A percentile compares a stretch with the other conserved stretches of the same genome.
These are phyloP conservation scores for Termitomyces sp. DNA, from an alignment of 768 basidiomycete species.

Conservation along the genomic window DNA sequence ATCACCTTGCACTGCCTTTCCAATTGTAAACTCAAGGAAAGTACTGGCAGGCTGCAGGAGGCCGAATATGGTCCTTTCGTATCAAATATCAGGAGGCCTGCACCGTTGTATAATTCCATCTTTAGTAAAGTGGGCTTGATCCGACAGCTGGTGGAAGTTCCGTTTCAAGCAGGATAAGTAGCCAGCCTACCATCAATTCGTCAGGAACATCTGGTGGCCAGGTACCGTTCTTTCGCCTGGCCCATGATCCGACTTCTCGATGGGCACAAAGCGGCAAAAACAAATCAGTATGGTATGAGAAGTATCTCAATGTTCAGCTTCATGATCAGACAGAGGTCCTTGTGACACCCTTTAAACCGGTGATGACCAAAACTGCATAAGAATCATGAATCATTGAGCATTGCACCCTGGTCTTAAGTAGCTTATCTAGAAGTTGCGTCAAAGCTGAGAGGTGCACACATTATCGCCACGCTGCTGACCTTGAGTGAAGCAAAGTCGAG, in stretches of 20 bases:
- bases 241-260: too few species aligned
- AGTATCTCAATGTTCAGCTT: too few species aligned
- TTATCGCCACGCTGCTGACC: too few species aligned
- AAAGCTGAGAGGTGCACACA: background rate
- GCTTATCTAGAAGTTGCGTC: too few species aligned
- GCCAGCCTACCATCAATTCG: background rate
- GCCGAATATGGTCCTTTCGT: background rate
- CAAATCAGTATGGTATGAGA: too few species aligned
- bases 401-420: too few species aligned
- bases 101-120: background rate
- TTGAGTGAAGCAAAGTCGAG: too few species aligned
- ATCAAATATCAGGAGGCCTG: background rate
- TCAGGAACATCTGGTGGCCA: background rate
- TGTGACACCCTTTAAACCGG: background rate
- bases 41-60: too few species aligned
- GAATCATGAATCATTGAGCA: background rate
- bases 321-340: too few species aligned
- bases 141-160: background rate
- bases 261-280: too few species aligned
- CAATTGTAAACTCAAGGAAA: background rate
- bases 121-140: background rate
- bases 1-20: background rate
- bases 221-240: too few species aligned
- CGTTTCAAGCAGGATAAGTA: background rate
- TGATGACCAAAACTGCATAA: background rate